Evolutionary conservation across 2,329 filamentous ascomycete species (phyloP).

Genomic region (Fusarium verticillioides): DNA sequence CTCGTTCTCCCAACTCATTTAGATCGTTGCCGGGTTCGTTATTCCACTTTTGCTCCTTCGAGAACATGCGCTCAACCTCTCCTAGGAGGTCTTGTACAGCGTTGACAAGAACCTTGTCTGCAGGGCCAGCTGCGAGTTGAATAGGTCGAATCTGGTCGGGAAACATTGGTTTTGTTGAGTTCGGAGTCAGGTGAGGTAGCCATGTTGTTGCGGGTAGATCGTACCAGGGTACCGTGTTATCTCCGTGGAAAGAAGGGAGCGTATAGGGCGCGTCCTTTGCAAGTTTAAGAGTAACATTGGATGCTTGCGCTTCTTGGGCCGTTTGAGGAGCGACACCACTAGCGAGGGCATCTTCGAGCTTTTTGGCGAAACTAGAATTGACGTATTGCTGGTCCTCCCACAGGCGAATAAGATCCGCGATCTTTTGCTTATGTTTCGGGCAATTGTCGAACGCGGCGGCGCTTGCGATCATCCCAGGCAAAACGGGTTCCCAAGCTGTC

Average conservation of each 20-base stretch:
- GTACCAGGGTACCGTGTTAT: constrained; percentile 78
- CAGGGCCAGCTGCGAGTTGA: constrained; percentile 74
- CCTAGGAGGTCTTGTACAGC: constrained; percentile 77
- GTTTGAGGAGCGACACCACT: constrained; percentile 48
- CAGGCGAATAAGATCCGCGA: constrained; percentile 71
- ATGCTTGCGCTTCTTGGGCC: constrained; percentile 30
- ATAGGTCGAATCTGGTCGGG: constrained; percentile 77
- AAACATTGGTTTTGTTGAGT: constrained; percentile 79
- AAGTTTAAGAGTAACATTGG: constrained; percentile 49
- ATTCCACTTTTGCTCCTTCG: constrained; percentile 59
- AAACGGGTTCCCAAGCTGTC: constrained; percentile 65
- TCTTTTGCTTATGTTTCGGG: constrained; percentile 73
- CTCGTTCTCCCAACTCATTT: constrained; percentile 78
- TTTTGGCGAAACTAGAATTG: constrained; percentile 60
- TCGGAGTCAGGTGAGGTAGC: constrained; percentile 80
- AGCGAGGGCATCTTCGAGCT: constrained; percentile 69
- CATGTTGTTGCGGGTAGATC: constrained; percentile 86
- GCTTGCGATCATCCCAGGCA: constrained; percentile 71
- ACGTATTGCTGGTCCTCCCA: constrained; percentile 79
- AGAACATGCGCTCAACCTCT: constrained; percentile 76
- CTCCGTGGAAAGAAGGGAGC: constrained; percentile 82
- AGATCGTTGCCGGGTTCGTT: constrained; percentile 68
- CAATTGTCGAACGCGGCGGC: constrained; percentile 68
- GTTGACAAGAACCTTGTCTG: constrained; percentile 71
- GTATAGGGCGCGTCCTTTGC: constrained; percentile 72